A percentile compares a stretch with the other conserved stretches of the same genome.
Conservation (phyloP, 257 asterid genomes). For the Solanum etuberosum region DNA sequence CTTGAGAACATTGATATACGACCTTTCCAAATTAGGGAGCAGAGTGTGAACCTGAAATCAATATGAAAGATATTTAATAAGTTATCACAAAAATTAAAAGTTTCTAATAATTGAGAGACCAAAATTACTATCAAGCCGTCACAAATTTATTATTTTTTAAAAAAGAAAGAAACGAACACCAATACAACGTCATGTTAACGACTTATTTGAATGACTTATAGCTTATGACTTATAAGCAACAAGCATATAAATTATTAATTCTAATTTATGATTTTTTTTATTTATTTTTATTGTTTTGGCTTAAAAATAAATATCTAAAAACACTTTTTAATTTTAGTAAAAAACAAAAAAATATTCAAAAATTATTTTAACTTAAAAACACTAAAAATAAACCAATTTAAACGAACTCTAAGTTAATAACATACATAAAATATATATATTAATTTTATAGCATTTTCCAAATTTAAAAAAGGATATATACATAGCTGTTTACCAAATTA, state of each 20-base stretch:
- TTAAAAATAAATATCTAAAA: too few relatives aligned
- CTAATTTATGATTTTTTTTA: fast-evolving
- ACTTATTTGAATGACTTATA: not conserved
- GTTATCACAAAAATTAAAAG: not conserved
- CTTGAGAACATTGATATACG: not conserved
- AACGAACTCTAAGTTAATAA: not conserved
- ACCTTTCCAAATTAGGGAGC: not conserved
- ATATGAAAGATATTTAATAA: not conserved
- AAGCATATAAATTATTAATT: not conserved
- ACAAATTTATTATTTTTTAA: not conserved
- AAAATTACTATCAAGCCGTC: not conserved
- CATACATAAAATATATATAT: not conserved
- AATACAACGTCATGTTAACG: not conserved
- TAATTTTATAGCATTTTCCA: too few relatives aligned
- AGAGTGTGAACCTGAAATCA: not conserved
- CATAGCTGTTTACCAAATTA: not conserved
- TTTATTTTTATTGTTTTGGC: too few relatives aligned
- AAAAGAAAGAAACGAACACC: not conserved
- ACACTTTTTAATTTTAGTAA: not conserved
- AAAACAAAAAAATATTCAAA: not conserved
- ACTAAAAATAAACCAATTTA: not conserved
- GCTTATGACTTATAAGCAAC: not conserved
- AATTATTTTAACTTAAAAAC: not conserved
- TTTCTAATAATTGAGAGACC: not conserved
- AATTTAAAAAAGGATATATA: too few relatives aligned